These are phyloP conservation scores for Choanephora cucurbitarum DNA, from an alignment of 371 early-diverging fungal genomes.

Conservation along the genomic window DNA sequence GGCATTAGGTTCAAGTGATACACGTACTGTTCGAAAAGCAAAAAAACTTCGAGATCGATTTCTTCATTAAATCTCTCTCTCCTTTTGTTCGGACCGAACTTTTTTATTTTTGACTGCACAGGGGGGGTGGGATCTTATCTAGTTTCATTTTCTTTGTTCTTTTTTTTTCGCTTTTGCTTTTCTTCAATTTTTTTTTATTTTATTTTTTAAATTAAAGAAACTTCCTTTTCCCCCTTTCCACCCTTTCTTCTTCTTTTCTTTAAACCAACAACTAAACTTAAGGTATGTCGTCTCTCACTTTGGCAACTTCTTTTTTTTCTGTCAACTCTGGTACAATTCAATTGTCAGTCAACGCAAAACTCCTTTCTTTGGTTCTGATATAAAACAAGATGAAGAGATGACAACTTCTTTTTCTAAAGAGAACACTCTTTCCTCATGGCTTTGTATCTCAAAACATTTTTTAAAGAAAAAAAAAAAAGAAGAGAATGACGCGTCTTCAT, in stretches of 20 bases:
- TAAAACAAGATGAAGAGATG: no score
- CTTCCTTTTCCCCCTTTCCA: conserved; percentile 1
- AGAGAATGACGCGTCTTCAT: no score
- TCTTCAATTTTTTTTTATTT: conserved; percentile 3
- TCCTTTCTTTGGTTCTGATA: not conserved
- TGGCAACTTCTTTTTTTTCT: conserved; percentile 3
- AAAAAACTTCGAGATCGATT: conserved; percentile 23
- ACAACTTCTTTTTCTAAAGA: no score
- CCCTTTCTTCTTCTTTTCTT: not conserved
- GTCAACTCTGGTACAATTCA: not conserved
- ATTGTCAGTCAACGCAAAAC: not conserved
- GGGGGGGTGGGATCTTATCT: no score
- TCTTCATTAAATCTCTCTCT: no score
- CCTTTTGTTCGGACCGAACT: no score
- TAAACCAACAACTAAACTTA: conserved; percentile 7
- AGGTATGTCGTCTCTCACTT: conserved; percentile 13
- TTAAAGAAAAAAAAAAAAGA: no score
- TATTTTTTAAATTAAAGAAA: not conserved
- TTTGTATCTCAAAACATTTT: no score
- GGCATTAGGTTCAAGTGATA: conserved; percentile 16
- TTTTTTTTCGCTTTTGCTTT: not conserved
- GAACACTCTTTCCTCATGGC: no score
- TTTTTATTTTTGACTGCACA: no score
- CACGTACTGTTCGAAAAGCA: conserved; percentile 24
- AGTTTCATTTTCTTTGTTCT: no score